phyloP scores from a whole-genome alignment of 164 flowering plant species.

The Vitis riparia region DNA sequence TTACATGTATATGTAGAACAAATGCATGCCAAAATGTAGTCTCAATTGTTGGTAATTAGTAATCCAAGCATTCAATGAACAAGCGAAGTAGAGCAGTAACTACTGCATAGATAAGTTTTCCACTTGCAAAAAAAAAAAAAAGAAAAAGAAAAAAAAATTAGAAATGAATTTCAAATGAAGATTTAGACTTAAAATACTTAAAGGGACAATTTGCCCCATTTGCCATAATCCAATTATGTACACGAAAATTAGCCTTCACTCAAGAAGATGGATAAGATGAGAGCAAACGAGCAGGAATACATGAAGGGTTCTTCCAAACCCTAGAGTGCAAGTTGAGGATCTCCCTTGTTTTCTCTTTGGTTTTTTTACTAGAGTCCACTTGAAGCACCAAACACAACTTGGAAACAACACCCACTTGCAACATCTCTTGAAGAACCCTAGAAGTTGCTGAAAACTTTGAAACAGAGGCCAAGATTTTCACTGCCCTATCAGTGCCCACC shows the following conservation, averaged over 20 bases:
- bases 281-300: slow-evolving; percentile 54
- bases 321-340: slow-evolving; percentile 65
- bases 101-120: no score
- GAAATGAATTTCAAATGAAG: no score
- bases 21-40: no score
- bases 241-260: slow-evolving; percentile 1
- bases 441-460: slow-evolving; percentile 51
- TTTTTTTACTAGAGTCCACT: slow-evolving; percentile 48
- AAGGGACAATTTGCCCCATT: no score
- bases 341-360: slow-evolving; percentile 66
- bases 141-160: no score
- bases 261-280: slow-evolving; percentile 54
- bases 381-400: slow-evolving; percentile 81
- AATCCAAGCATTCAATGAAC: no score
- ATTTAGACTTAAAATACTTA: no score
- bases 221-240: background rate
- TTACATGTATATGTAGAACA: no score
- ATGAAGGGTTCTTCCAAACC: slow-evolving; percentile 69
- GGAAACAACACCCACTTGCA: slow-evolving; percentile 75
- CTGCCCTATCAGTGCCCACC: slow-evolving; percentile 57
- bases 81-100: no score
- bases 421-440: slow-evolving; percentile 72
- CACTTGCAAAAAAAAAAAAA: no score
- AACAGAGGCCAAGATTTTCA: slow-evolving; percentile 55
- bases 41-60: no score